A percentile compares a stretch with the other conserved stretches of the same genome.
Evolutionary conservation across 2,329 filamentous ascomycete genomes (phyloP).

Genomic region (Fusarium scirpi): DNA sequence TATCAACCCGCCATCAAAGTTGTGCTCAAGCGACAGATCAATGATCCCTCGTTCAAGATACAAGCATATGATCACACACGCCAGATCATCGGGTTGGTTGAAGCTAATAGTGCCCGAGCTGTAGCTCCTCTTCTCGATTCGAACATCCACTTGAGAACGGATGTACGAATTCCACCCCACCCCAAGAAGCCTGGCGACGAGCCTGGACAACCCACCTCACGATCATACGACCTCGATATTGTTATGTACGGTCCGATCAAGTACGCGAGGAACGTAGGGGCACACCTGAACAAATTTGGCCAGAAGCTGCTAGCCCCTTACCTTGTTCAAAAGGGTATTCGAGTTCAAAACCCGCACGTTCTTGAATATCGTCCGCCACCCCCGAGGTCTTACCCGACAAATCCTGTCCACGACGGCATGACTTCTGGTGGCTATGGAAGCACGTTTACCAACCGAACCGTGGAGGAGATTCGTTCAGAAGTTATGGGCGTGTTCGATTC

Average conservation of each 20-base stretch:
- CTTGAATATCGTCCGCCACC: conserved; percentile 60
- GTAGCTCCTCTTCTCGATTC: conserved; percentile 81
- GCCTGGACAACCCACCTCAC: conserved; percentile 71
- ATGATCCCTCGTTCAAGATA: conserved; percentile 70
- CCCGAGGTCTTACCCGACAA: conserved; percentile 49
- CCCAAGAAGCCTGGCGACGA: conserved; percentile 72
- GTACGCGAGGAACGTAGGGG: conserved; percentile 73
- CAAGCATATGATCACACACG: conserved; percentile 79
- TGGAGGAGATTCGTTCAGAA: conserved; percentile 87
- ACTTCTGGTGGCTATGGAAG: conserved; percentile 39
- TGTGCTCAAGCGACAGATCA: conserved; percentile 69
- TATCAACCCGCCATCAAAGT: conserved; percentile 83
- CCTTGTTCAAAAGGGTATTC: conserved; percentile 74
- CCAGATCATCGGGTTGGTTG: conserved; percentile 80
- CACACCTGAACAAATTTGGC: conserved; percentile 70
- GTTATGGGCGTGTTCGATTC: conserved; percentile 90
- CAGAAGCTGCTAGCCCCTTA: conserved; percentile 76
- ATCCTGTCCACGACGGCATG: conserved; percentile 39
- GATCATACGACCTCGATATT: conserved; percentile 73
- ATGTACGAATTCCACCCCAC: conserved; percentile 76
- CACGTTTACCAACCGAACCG: conserved; percentile 67
- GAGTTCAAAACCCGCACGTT: conserved; percentile 82
- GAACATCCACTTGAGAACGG: conserved; percentile 73
- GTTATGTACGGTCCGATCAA: conserved; percentile 83
- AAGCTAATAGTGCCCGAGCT: conserved; percentile 72